Evolutionary conservation across 192 early-diverging fungal species (phyloP).

Genomic region (Diversispora epigaea): DNA sequence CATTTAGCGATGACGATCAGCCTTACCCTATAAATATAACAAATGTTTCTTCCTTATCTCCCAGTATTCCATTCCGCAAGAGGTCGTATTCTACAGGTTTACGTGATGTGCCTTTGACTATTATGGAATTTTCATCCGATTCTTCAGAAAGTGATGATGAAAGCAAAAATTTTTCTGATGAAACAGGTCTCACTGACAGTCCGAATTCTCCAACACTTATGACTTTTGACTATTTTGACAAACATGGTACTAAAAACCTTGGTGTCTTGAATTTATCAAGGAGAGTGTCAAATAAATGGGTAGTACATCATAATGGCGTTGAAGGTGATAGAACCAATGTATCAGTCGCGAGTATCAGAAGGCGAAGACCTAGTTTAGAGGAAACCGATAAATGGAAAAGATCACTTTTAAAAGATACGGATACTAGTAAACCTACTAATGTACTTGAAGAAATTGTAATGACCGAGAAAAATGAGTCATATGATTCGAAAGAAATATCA

Average conservation of each 20-base stretch:
- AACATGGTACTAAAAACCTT: background rate
- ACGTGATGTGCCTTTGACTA: conserved; percentile 9
- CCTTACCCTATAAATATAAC: background rate
- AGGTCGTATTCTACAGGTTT: conserved; percentile 8
- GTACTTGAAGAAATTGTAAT: background rate
- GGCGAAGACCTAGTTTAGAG: conserved; percentile 16
- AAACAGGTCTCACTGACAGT: background rate
- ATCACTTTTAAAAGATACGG: background rate
- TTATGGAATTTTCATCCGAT: conserved; percentile 3
- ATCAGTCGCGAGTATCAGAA: background rate
- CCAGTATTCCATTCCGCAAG: background rate
- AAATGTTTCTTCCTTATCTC: too few species aligned
- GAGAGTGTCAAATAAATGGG: conserved; percentile 18
- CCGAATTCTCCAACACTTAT: conserved; percentile 8
- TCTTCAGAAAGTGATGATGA: background rate
- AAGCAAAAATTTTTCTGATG: background rate
- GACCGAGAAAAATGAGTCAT: background rate
- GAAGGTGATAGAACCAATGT: background rate
- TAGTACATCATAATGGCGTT: conserved; percentile 18
- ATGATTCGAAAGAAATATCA: background rate
- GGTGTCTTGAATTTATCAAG: conserved; percentile 15
- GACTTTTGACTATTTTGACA: conserved; percentile 24
- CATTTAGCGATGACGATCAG: background rate
- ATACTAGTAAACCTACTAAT: conserved; percentile 1
- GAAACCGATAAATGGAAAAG: conserved; percentile 27